These are phyloP conservation scores for Colletotrichum tanaceti DNA, from an alignment of 2,329 filamentous ascomycete genomes.

Conservation along the genomic window DNA sequence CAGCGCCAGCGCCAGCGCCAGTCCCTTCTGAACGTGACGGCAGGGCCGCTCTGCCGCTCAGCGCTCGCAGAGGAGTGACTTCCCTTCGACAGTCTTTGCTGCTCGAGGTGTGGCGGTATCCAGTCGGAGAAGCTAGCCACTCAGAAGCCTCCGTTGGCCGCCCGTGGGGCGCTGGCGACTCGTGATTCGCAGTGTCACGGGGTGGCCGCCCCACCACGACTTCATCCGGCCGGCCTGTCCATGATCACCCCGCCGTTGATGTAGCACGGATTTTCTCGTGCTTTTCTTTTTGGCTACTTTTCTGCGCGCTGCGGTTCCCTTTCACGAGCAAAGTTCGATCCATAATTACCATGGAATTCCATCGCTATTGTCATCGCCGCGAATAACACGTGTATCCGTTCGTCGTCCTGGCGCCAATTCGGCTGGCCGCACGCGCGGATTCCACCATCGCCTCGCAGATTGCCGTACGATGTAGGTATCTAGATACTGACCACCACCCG, in stretches of 20 bases:
- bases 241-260: slow-evolving; percentile 38
- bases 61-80: background rate
- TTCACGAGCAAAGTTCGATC: background rate
- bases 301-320: background rate
- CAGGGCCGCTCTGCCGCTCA: background rate
- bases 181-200: slow-evolving; percentile 30
- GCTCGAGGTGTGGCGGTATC: slow-evolving; percentile 35
- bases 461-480: too few relatives aligned
- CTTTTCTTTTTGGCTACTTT: too few relatives aligned
- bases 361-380: background rate
- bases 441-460: slow-evolving; percentile 4
- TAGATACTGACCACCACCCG: background rate
- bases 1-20: slow-evolving; percentile 24
- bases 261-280: slow-evolving; percentile 22
- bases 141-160: slow-evolving; percentile 7
- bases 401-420: background rate
- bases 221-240: slow-evolving; percentile 32
- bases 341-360: background rate
- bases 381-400: background rate
- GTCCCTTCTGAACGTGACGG: slow-evolving; percentile 38
- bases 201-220: slow-evolving; percentile 7
- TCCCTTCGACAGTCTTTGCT: background rate
- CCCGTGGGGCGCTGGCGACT: slow-evolving; percentile 28
- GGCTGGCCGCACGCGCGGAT: background rate
- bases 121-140: slow-evolving; percentile 19